These are phyloP conservation scores for Nicotiana tomentosiformis DNA, from an alignment of 257 asterid species.

Conservation along the genomic window DNA sequence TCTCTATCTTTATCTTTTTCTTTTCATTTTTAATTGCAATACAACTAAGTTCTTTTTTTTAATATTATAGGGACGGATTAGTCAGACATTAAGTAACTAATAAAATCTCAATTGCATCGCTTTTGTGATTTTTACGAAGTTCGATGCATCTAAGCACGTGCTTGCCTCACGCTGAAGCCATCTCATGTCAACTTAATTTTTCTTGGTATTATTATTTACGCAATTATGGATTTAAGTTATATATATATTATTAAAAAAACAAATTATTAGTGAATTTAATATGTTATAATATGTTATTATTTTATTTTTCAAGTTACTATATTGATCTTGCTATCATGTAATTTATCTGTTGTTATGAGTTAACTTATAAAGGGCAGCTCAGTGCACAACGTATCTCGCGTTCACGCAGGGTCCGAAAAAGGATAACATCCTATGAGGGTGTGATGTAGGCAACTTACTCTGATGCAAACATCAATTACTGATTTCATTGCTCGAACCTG, in stretches of 20 bases:
- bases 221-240: background rate
- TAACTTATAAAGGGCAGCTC: too few relatives aligned
- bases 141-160: slow-evolving; percentile 5
- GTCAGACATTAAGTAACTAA: background rate
- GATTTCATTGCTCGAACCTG: fast-evolving
- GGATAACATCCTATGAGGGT: fast-evolving
- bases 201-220: background rate
- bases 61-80: background rate
- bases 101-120: background rate
- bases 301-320: background rate
- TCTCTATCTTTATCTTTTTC: background rate
- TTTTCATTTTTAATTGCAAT: background rate
- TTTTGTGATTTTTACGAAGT: background rate
- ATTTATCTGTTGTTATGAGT: background rate
- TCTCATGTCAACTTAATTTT: background rate
- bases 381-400: fast-evolving
- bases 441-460: too few relatives aligned
- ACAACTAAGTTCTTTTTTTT: background rate
- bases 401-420: background rate
- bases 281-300: background rate
- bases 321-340: background rate
- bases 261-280: background rate
- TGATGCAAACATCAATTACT: too few relatives aligned
- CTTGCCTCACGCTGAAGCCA: slow-evolving; percentile 2
- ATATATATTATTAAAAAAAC: background rate